Evolutionary conservation across 2,329 filamentous ascomycete genomes (phyloP).

Genomic region (Calonectria multiphialidica): DNA sequence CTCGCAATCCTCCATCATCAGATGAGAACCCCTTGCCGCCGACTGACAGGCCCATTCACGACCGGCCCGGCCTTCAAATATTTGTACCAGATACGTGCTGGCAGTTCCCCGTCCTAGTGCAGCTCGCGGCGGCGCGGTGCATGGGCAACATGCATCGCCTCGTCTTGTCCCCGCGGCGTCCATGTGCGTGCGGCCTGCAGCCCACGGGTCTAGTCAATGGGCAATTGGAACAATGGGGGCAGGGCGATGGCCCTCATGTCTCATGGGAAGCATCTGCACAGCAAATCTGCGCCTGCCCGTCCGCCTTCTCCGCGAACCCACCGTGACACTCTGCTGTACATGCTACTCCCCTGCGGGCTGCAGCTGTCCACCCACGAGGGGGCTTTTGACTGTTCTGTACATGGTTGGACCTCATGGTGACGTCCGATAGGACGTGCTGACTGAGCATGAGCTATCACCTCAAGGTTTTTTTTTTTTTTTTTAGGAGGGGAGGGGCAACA

Average conservation of each 20-base stretch:
- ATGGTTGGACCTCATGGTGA: not conserved
- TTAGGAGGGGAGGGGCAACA: not conserved
- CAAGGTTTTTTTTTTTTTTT: not conserved
- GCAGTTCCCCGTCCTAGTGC: conserved; percentile 22
- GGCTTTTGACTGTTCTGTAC: not conserved
- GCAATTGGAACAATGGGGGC: not conserved
- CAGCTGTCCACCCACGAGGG: conserved; percentile 20
- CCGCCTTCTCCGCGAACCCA: conserved; percentile 30
- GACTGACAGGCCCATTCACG: conserved; percentile 14
- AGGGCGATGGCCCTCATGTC: not conserved
- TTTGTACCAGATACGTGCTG: conserved; percentile 18
- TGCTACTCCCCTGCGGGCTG: conserved; percentile 33
- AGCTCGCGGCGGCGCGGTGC: conserved; percentile 19
- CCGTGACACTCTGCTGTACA: conserved; percentile 29
- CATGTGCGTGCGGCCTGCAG: conserved; percentile 3
- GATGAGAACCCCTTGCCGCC: not conserved
- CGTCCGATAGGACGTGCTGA: conserved; percentile 6
- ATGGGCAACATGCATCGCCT: conserved; percentile 19
- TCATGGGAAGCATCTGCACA: conserved; percentile 5
- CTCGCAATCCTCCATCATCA: conserved; percentile 5
- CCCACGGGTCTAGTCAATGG: conserved; percentile 6
- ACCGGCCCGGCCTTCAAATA: conserved; percentile 19
- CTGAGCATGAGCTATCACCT: conserved; percentile 12
- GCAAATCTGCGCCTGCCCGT: conserved; percentile 20
- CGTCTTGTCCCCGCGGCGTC: conserved; percentile 1